These are phyloP conservation scores for Apiotrichum veenhuisii DNA, from an alignment of 1,284 basidiomycete species.

Conservation along the genomic window DNA sequence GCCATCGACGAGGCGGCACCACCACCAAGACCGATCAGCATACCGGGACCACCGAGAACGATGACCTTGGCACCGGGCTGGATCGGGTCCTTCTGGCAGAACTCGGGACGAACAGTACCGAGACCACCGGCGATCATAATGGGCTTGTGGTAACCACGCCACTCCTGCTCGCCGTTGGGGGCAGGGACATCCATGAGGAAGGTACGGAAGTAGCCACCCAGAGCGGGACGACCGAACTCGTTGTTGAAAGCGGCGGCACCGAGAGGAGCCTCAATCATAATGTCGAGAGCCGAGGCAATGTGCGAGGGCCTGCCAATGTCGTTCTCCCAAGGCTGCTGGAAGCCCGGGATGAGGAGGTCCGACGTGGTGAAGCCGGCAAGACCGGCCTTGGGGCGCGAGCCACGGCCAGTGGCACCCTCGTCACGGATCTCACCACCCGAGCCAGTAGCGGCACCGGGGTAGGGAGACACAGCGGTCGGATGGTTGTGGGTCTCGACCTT, in stretches of 20 bases:
- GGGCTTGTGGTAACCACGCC: slow-evolving; percentile 94
- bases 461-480: slow-evolving; percentile 96
- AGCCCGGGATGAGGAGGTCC: slow-evolving; percentile 85
- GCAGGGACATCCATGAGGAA: slow-evolving; percentile 68
- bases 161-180: slow-evolving; percentile 57
- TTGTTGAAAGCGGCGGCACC: slow-evolving; percentile 97
- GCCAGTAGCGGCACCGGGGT: slow-evolving; percentile 93
- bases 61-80: slow-evolving; percentile 77
- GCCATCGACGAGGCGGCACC: slow-evolving; percentile 93
- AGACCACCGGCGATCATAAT: slow-evolving; percentile 99
- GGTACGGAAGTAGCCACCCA: slow-evolving; percentile 75
- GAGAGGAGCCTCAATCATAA: slow-evolving; percentile 95
- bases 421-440: slow-evolving; percentile 98
- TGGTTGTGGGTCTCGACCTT: slow-evolving; percentile 99
- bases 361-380: slow-evolving; percentile 93
- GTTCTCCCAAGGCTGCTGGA: slow-evolving; percentile 84
- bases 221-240: slow-evolving; percentile 90
- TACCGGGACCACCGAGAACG: slow-evolving; percentile 93
- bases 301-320: slow-evolving; percentile 80
- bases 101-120: slow-evolving; percentile 81
- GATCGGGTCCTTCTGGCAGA: slow-evolving; percentile 72
- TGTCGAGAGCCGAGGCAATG: slow-evolving; percentile 89
- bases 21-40: slow-evolving; percentile 94
- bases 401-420: slow-evolving; percentile 91
- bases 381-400: slow-evolving; percentile 95